Conservation (phyloP, 768 basidiomycete genomes). For the Clathrus columnatus region DNA sequence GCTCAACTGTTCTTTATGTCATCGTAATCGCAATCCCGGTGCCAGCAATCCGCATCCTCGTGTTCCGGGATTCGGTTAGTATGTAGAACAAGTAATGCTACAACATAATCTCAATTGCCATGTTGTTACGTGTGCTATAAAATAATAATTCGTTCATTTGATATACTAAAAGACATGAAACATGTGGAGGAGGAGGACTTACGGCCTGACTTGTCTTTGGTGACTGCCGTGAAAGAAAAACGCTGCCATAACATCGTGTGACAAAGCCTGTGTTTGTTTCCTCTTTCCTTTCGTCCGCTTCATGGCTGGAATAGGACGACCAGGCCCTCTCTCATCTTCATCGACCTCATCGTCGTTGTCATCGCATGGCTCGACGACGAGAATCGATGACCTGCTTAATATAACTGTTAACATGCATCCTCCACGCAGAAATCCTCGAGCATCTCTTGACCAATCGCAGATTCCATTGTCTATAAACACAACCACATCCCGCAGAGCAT, state of each 20-base stretch:
- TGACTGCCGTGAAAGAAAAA: neutral
- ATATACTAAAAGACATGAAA: too few relatives aligned
- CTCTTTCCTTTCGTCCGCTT: neutral
- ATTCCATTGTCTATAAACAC: neutral
- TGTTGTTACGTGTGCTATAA: too few relatives aligned
- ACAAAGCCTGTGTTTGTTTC: neutral
- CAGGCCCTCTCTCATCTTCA: neutral
- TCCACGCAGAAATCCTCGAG: neutral
- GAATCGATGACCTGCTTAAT: slow-evolving; percentile 5
- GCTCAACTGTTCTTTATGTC: too few relatives aligned
- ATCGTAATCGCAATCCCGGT: too few relatives aligned
- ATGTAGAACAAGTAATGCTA: too few relatives aligned
- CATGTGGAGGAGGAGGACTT: too few relatives aligned
- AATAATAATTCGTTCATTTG: too few relatives aligned
- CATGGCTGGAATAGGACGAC: neutral
- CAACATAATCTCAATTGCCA: too few relatives aligned
- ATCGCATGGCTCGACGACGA: slow-evolving; percentile 6
- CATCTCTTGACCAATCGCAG: neutral
- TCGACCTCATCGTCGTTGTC: neutral
- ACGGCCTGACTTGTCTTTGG: neutral
- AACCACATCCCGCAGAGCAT: neutral
- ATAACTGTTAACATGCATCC: neutral
- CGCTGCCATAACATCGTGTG: neutral
- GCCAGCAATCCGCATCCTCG: too few relatives aligned
- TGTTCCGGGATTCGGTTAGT: too few relatives aligned